Evolutionary conservation across 805 yeast genomes (phyloP).

Genomic region (Torulaspora quercuum): DNA sequence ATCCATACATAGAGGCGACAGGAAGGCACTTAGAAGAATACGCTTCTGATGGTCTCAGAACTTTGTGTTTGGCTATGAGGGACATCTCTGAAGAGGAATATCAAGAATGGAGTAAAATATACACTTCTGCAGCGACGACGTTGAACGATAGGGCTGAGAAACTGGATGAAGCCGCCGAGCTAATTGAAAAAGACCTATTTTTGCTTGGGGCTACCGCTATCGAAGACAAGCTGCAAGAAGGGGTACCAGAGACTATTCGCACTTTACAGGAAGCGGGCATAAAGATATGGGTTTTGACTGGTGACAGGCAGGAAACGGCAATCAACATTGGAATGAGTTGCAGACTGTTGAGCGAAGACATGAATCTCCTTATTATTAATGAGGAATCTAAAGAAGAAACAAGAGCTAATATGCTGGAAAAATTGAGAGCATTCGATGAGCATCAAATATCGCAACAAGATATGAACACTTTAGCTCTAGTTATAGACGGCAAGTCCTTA

Average conservation of each 20-base stretch:
- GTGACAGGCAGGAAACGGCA: slow-evolving; percentile 98
- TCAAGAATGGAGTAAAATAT: slow-evolving; percentile 58
- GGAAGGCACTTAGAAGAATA: slow-evolving; percentile 88
- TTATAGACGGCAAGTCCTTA: slow-evolving; percentile 92
- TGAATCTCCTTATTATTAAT: slow-evolving; percentile 86
- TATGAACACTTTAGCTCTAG: slow-evolving; percentile 74
- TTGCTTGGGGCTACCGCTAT: slow-evolving; percentile 96
- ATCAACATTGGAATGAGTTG: slow-evolving; percentile 98
- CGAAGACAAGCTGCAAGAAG: slow-evolving; percentile 96
- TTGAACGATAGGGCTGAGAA: slow-evolving; percentile 68
- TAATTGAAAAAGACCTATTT: slow-evolving; percentile 74
- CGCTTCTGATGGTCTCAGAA: slow-evolving; percentile 93
- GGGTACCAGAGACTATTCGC: slow-evolving; percentile 96
- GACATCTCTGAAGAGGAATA: slow-evolving; percentile 79
- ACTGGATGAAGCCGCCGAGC: slow-evolving; percentile 84
- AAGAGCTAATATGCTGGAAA: slow-evolving; percentile 63
- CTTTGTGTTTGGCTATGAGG: slow-evolving; percentile 87
- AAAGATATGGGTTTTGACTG: slow-evolving; percentile 95
- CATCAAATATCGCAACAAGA: slow-evolving; percentile 66
- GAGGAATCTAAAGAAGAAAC: slow-evolving; percentile 84
- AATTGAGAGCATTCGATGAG: slow-evolving; percentile 66
- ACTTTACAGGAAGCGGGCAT: slow-evolving; percentile 95
- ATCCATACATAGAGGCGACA: slow-evolving; percentile 81
- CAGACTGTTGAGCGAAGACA: slow-evolving; percentile 87
- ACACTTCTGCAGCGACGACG: slow-evolving; percentile 79